Percentiles rank a stretch among this genome's conserved stretches.
Conservation (phyloP, 2,329 filamentous ascomycete genomes). For the Trichoderma semiorbis region DNA sequence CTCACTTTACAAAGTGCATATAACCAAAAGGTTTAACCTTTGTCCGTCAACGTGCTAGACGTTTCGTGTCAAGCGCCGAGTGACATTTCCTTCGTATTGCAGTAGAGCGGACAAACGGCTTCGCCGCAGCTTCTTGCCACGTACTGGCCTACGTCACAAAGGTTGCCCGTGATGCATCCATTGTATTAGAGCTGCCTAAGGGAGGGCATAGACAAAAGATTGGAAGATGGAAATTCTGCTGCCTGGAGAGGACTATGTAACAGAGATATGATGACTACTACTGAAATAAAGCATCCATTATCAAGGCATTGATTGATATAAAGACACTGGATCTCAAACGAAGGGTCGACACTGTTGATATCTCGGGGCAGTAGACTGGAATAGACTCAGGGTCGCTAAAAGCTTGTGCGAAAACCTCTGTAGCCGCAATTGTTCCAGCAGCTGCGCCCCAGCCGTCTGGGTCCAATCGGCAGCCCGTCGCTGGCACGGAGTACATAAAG, state of each 20-base stretch:
- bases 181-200: background rate
- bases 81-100: slow-evolving; percentile 24
- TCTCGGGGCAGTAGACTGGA: background rate
- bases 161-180: background rate
- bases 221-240: background rate
- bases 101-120: slow-evolving; percentile 14
- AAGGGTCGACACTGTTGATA: background rate
- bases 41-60: background rate
- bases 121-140: slow-evolving; percentile 21
- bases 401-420: background rate
- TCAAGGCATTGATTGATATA: background rate
- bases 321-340: background rate
- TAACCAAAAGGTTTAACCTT: background rate
- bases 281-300: background rate
- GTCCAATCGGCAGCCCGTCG: background rate
- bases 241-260: background rate
- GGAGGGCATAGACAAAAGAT: background rate
- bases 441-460: slow-evolving; percentile 5
- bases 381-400: background rate
- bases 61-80: background rate
- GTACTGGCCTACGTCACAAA: slow-evolving; percentile 23
- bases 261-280: rapidly evolving
- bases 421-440: background rate
- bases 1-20: background rate
- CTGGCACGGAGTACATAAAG: background rate